These are phyloP conservation scores for Citeromyces nyonsensis DNA, from an alignment of 805 yeast species.

Conservation along the genomic window DNA sequence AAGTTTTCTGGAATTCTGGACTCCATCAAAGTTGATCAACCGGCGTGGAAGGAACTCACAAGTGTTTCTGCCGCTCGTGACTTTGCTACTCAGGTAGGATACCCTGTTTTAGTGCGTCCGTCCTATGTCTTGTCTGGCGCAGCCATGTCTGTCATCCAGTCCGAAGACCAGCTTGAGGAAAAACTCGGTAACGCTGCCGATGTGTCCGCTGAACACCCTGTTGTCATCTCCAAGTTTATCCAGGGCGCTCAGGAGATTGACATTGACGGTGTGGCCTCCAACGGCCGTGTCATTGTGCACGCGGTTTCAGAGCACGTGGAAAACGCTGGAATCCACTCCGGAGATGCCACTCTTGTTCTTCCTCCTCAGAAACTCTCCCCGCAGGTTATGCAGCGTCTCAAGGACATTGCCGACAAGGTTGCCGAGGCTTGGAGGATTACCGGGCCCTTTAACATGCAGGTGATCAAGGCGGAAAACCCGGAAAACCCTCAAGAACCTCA, in stretches of 20 bases:
- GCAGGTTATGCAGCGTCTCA: slow-evolving; percentile 52
- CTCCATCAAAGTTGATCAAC: slow-evolving; percentile 89
- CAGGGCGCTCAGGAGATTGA: slow-evolving; percentile 95
- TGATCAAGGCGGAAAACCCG: slow-evolving; percentile 61
- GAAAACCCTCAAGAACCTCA: slow-evolving; percentile 42
- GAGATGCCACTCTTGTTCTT: slow-evolving; percentile 90
- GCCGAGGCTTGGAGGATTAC: slow-evolving; percentile 91
- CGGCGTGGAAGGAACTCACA: slow-evolving; percentile 92
- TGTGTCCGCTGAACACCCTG: slow-evolving; percentile 94
- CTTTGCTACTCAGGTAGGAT: slow-evolving; percentile 78
- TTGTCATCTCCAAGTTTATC: slow-evolving; percentile 90
- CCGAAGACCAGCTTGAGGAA: slow-evolving; percentile 62
- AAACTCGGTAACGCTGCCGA: slow-evolving; percentile 81
- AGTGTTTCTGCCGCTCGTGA: slow-evolving; percentile 72
- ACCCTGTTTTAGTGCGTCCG: slow-evolving; percentile 95
- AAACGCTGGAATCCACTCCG: slow-evolving; percentile 97
- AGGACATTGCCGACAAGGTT: slow-evolving; percentile 84
- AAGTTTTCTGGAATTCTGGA: slow-evolving; percentile 91
- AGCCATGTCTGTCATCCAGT: slow-evolving; percentile 89
- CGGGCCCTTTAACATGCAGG: slow-evolving; percentile 98
- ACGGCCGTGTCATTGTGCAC: slow-evolving; percentile 83
- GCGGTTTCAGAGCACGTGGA: slow-evolving; percentile 97
- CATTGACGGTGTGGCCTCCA: slow-evolving; percentile 88
- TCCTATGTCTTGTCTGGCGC: slow-evolving; percentile 97
- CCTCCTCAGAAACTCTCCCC: slow-evolving; percentile 79